Conservation (phyloP, 495 filamentous ascomycete species). For the Podospora fimiseda region DNA sequence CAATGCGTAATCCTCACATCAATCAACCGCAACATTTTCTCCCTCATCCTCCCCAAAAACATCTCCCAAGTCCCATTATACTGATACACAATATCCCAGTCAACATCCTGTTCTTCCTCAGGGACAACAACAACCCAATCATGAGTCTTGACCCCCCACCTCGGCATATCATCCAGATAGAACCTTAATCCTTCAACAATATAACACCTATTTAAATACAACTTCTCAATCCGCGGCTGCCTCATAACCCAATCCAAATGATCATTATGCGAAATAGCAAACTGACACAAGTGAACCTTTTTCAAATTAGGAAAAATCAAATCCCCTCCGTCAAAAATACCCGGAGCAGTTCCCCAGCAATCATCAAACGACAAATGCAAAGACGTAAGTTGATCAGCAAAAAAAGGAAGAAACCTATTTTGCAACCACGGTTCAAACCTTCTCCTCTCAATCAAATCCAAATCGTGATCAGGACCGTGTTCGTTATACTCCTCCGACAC, state of each 20-base stretch:
- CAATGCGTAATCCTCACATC: too few species aligned
- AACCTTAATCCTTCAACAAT: too few species aligned
- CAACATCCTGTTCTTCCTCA: too few species aligned
- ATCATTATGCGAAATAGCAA: constrained; percentile 9
- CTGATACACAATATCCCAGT: too few species aligned
- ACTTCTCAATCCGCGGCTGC: too few species aligned
- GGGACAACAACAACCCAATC: too few species aligned
- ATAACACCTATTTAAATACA: too few species aligned
- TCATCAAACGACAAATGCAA: constrained; percentile 6
- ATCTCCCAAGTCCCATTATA: too few species aligned
- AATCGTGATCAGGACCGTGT: constrained; percentile 8
- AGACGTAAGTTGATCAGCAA: constrained; percentile 4
- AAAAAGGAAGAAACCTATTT: not conserved
- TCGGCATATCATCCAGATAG: too few species aligned
- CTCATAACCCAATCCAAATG: constrained; percentile 10
- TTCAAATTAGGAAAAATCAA: constrained; percentile 8
- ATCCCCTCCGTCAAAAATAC: constrained; percentile 8
- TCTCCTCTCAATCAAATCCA: constrained; percentile 1
- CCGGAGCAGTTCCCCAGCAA: constrained; percentile 6
- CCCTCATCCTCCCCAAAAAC: too few species aligned
- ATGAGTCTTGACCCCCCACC: too few species aligned
- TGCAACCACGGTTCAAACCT: constrained; percentile 9
- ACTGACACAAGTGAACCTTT: constrained; percentile 1
- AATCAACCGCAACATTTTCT: too few species aligned
- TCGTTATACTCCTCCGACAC: constrained; percentile 9